Evolutionary conservation across 2,329 filamentous ascomycete species (phyloP), one percentile per base, ranked within the genome.

Genomic region (Aspergillus versicolor): DNA sequence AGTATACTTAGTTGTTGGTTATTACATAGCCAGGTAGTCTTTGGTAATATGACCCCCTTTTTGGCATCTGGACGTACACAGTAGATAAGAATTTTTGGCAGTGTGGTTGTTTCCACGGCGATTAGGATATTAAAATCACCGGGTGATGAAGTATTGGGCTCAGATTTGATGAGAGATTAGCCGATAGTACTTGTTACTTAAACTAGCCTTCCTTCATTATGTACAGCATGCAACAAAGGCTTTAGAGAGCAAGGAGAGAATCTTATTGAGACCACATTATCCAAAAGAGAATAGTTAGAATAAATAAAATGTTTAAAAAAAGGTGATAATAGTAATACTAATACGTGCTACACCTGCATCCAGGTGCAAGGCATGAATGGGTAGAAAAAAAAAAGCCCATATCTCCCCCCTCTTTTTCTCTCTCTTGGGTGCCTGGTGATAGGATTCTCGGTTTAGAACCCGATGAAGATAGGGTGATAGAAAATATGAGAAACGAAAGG

Each of bases 401-500:
- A 12, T 48, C 27, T 19, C 30, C n/a, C 17, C 30, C n/a, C 17
- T 38, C 24, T 3, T 37, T 9, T 30, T 47, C 30, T n/a, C 19
- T 21, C 12, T 5, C 34, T 13, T 50, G n/a, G 17, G 19, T 19
- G 3, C 19, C 13, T 8, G 15, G 15, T n/a, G 43, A 15, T n/a
- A 4, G 9, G 27, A n/a, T 13, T 8, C 13, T 27, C 13, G 22
- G 42, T 7, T 27, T 22, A 11, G 12, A 44, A 15, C 3, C 9
- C 15, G 4, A 24, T 4, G 11, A 44, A 24, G 21, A 21, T 8
- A 22, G 5, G 15, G 24, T 2, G 43, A 15, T 30, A 15, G 19
- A 22, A 15, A 17, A 27, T 22, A 52, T 57, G 48, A 56, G 51
- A 50, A 41, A 52, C 44, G 50, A 49, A 55, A 56, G 56, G 21